Evolutionary conservation across 2,329 filamentous ascomycete genomes (phyloP), one percentile per base, ranked within the genome.

Genomic region (Aspergillus sp.): DNA sequence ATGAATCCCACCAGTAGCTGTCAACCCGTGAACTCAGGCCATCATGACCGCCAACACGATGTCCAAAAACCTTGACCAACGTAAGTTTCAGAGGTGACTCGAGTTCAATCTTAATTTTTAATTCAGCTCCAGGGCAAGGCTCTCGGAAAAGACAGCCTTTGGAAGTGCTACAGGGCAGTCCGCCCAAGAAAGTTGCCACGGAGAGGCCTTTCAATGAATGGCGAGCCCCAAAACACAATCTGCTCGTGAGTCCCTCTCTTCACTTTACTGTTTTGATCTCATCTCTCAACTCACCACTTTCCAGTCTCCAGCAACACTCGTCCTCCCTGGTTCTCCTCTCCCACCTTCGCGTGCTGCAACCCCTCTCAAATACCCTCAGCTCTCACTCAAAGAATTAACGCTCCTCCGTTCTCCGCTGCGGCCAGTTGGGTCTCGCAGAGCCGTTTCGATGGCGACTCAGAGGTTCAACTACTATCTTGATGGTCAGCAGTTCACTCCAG

Each of bases 401-500:
- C 45, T 4, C 9, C n/a, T 43, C 3, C 11, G 34, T 30, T 23
- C 34, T 8, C 55, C 48, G 9, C 31, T 38, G 3, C 25, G 17
- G 23, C 25, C 38, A 41, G 17, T 55, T 38, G 31, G 19, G 7
- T 22, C 45, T 22, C 31, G 15, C 23, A 30, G 31, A 46, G 57
- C 7, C 15, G 23, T 28, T 6, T 50, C 46, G 41, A 66, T 66
- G 64, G 46, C 51, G 2, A 45, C 54, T 48, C 58, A 53, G 3
- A 57, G 53, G 34, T 52, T 49, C 28, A 41, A 30, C 51, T 19
- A 19, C 17, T 28, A 7, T 51, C 19, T 30, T 38, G 6, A 53
- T 13, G 49, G 48, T 13, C 19, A 49, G 15, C 38, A 34, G 15
- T 11, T 41, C 22, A 23, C 11, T 28, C 45, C 49, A 43, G 34